Evolutionary conservation across 257 asterid genomes (phyloP).

Genomic region (Solanum acaule): DNA sequence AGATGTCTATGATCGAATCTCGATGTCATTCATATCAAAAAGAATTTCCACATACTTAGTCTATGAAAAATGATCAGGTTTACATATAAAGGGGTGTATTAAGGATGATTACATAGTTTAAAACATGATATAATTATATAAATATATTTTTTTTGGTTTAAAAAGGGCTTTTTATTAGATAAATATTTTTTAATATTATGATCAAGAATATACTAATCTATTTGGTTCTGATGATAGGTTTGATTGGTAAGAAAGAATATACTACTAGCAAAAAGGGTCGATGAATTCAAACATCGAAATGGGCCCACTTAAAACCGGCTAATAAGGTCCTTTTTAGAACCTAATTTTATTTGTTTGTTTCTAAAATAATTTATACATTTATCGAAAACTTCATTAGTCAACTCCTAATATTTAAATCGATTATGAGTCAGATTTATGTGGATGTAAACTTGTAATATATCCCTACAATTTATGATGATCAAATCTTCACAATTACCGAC

Average conservation of each 20-base stretch:
- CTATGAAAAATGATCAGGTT: neutral
- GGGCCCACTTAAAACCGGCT: slow-evolving; percentile 3
- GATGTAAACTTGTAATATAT: neutral
- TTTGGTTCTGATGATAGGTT: neutral
- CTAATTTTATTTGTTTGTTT: neutral
- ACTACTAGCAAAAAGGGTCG: neutral
- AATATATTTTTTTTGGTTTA: neutral
- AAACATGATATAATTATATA: neutral
- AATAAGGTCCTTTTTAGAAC: neutral
- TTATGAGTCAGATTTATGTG: neutral
- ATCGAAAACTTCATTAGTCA: neutral
- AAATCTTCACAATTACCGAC: neutral
- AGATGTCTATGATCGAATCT: neutral
- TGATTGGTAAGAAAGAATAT: neutral
- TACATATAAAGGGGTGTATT: no score
- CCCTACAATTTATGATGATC: neutral
- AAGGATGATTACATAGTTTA: no score
- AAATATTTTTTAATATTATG: neutral
- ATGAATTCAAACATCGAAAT: neutral
- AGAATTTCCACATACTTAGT: neutral
- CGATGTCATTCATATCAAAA: neutral
- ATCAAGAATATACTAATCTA: neutral
- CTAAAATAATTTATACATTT: neutral
- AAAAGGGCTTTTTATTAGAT: neutral
- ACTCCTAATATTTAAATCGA: neutral